Conservation (phyloP, 177 flowering plant genomes). For the Vitis hybrid region DNA sequence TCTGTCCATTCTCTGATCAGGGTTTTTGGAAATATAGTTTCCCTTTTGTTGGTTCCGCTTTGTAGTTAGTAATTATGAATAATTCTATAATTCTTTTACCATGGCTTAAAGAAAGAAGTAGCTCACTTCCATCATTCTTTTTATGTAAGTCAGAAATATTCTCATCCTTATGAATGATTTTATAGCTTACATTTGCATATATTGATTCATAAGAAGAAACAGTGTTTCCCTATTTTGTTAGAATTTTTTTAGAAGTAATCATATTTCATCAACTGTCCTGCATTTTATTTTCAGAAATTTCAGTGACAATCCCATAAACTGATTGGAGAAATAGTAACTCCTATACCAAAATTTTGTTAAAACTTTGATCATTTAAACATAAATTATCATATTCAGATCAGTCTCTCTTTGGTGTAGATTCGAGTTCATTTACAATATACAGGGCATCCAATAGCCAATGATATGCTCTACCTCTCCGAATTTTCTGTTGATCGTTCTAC, state of each 20-base stretch:
- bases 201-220: not conserved
- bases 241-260: not conserved
- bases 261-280: too few relatives aligned
- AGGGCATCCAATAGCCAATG: constrained; percentile 96
- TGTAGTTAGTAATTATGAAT: not conserved
- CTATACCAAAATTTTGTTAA: too few relatives aligned
- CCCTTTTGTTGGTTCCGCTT: not conserved
- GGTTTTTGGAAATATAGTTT: not conserved
- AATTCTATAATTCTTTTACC: not conserved
- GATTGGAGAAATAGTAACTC: too few relatives aligned
- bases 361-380: too few relatives aligned
- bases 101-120: too few relatives aligned
- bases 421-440: constrained; percentile 79
- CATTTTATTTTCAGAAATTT: too few relatives aligned
- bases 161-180: not conserved
- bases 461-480: constrained; percentile 66
- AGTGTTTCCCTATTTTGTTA: not conserved
- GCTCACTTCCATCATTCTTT: not conserved
- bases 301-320: too few relatives aligned
- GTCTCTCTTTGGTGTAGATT: constrained; percentile 42
- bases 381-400: not conserved
- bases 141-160: not conserved
- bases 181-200: not conserved
- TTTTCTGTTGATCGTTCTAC: constrained; percentile 32
- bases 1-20: not conserved